Evolutionary conservation across 164 flowering plant genomes (phyloP), one percentile per base, ranked within the genome.

Genomic region (Liriodendron chinense): DNA sequence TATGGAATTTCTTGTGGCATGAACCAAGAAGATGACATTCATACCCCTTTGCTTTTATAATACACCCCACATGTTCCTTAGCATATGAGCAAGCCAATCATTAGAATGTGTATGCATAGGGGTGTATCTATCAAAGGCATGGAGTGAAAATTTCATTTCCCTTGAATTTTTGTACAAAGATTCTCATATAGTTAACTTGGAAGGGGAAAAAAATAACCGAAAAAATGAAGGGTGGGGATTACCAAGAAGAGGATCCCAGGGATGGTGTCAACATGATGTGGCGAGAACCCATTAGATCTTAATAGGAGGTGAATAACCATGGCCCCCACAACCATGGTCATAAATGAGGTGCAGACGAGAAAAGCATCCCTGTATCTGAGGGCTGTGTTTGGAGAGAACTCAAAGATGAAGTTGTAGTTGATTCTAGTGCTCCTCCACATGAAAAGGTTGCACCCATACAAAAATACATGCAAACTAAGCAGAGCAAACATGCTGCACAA

Each of bases 401-500:
- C 98, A 74, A 96, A 96, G 68, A 96, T 94, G 92, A 96, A 96
- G 85, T 87, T 90, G 89, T 92, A 89, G 84, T 94, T 96, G 81
- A 96, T 93, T 81, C 98, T 87, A 57, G 93, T 89, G 72, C 78
- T 87, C 89, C 81, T 94, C 99, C 99, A 96, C 90, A 87, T 79
- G 82, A 87, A 88, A 47, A 96, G 78, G 81, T 94, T 94, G 91
- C 99, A 96, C 18, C 99, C 99, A 72, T 96, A 96, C 89, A 90
- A 78, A 80, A 96, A 96, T 85, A 96, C 57, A 80, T 96, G 99
- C 88, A 96, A 80, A 84, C 99, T 92, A 64, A 93, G 81, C 86
- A 96, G 79, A 5, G 99, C 95, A 84, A 96, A 92, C 84, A 90
- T 88, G 82, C 99, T 96, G 93, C 94, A 86, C 3, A 70, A 67